phyloP scores from a whole-genome alignment of 495 filamentous ascomycete genomes.

The Elaphomyces granulatus region DNA sequence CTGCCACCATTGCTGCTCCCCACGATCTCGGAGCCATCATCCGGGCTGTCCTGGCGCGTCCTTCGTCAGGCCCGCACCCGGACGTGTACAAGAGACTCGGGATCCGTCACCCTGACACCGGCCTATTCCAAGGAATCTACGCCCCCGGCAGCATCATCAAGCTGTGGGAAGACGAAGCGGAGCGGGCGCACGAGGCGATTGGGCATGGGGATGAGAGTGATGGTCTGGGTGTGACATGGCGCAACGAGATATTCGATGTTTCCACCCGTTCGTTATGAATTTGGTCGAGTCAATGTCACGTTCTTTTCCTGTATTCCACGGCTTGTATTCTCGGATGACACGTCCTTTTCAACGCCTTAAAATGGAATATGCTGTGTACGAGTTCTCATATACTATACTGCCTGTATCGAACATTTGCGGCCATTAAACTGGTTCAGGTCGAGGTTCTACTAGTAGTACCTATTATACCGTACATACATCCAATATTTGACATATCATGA shows the following conservation, averaged over 20 bases:
- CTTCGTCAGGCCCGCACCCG: constrained; percentile 39
- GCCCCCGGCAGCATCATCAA: constrained; percentile 78
- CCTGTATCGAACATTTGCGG: too few relatives aligned
- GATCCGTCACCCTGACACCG: constrained; percentile 43
- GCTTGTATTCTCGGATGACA: too few relatives aligned
- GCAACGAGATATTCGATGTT: constrained; percentile 77
- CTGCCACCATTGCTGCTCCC: constrained; percentile 72
- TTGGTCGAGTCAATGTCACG: too few relatives aligned
- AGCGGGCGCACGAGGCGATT: constrained; percentile 46
- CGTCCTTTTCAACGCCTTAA: too few relatives aligned
- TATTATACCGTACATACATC: too few relatives aligned
- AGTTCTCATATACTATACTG: too few relatives aligned
- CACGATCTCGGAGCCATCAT: constrained; percentile 67
- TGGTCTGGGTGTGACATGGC: constrained; percentile 41
- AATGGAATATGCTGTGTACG: too few relatives aligned
- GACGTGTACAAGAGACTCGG: constrained; percentile 61
- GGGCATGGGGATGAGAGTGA: constrained; percentile 38
- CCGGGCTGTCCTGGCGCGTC: constrained; percentile 58
- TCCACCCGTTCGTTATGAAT: too few relatives aligned
- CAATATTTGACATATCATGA: too few relatives aligned
- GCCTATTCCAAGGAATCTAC: constrained; percentile 72
- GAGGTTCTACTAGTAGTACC: too few relatives aligned
- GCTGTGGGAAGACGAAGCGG: constrained; percentile 70
- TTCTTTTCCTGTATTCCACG: too few relatives aligned
- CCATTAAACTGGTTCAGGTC: too few relatives aligned